Evolutionary conservation across 1,284 basidiomycete genomes (phyloP), one percentile per base, ranked within the genome.

Genomic region (Apiotrichum brassicae): DNA sequence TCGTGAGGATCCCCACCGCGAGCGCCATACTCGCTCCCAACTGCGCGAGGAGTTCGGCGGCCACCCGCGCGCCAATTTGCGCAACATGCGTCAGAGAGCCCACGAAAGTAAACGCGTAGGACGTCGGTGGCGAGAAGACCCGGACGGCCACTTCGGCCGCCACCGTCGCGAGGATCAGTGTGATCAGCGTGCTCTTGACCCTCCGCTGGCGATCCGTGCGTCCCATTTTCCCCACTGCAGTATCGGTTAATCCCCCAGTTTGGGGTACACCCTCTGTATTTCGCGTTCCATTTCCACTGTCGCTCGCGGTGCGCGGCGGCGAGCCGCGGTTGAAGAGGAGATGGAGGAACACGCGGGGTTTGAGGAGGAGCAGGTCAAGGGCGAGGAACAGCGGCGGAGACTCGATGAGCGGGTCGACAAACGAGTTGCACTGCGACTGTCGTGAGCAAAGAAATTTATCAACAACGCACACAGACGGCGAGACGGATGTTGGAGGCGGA

Each of bases 391-490:
- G 75, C 0, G 78, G 74, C 57, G 91, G 88, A 57, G 92, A 85
- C 65, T 94, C 89, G 53, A 94, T 87, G 58, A 93, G 88, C 51
- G 87, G 87, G 69, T 95, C 91, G 1, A 84, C 84, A 64, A 93
- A 89, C 12, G 75, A 74, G 46, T 78, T 77, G 65, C 89, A 92
- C 53, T 75, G 73, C 7, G 73, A 62, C 83, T 86, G 56, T 9
- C 1, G 39, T 44, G 8, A 36, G 51, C 39, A 32, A 11, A 1
- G 26, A 23, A 19, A 28, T 4, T 6, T 13, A 8, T 19, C 34
- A 14, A 26, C 20, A 19, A 55, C 54, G 79, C 81, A 71, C 59
- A 85, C 88, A 75, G 81, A 92, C 76, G 82, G 82, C 70, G 82
- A 92, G 79, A 26, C 89, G 78, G 54, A 90, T 78, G 64, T 92